phyloP scores from a whole-genome alignment of 176 grass and related monocot genomes.

The Triticum timopheevii region DNA sequence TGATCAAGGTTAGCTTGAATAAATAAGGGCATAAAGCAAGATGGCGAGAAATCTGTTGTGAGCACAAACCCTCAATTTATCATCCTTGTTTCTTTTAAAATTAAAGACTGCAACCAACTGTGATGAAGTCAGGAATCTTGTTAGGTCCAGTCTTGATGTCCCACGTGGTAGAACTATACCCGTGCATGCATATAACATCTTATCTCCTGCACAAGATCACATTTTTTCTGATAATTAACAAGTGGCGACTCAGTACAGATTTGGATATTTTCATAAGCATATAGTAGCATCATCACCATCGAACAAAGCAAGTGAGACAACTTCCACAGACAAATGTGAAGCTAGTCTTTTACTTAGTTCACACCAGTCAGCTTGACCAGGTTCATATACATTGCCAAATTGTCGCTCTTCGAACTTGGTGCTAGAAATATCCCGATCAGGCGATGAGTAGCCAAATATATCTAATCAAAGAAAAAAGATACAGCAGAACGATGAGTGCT shows the following conservation, averaged over 20 bases:
- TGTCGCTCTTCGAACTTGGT: not conserved
- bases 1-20: not conserved
- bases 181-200: slow-evolving; percentile 1
- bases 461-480: not conserved
- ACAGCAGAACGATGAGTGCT: not conserved
- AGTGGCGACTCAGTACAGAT: not conserved
- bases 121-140: slow-evolving; percentile 39
- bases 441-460: not conserved
- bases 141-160: not conserved
- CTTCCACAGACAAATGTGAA: not conserved
- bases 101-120: not conserved
- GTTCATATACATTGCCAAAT: not conserved
- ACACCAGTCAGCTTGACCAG: not conserved
- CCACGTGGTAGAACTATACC: not conserved
- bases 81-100: not conserved
- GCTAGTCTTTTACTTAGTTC: not conserved
- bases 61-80: slow-evolving; percentile 29
- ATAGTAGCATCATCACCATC: not conserved
- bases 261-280: not conserved
- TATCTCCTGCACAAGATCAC: not conserved
- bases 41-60: not conserved
- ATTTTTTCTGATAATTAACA: not conserved
- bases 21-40: not conserved
- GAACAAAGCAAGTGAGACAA: slow-evolving; percentile 16
- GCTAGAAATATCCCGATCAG: not conserved